Percentiles rank a stretch among this genome's conserved stretches.
Evolutionary conservation across 2,329 filamentous ascomycete genomes (phyloP).

Genomic region (Myriosclerotinia scirpicola): DNA sequence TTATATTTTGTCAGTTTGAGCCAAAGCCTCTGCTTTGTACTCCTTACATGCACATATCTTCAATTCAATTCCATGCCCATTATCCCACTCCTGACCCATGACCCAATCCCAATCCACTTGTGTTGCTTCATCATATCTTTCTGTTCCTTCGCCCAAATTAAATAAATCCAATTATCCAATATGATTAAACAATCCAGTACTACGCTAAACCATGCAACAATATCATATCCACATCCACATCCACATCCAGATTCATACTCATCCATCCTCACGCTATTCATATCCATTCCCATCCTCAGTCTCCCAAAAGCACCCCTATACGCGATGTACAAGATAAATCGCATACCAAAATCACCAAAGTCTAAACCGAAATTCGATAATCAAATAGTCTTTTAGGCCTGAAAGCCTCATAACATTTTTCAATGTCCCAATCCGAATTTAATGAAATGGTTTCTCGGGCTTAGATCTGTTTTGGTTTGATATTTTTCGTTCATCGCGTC

Average conservation of each 20-base stretch:
- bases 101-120: not conserved
- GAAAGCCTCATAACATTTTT: too few relatives aligned
- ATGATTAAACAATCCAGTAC: not conserved
- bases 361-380: too few relatives aligned
- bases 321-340: too few relatives aligned
- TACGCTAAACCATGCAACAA: constrained; percentile 5
- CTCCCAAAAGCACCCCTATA: not conserved
- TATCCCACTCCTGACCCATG: not conserved
- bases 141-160: not conserved
- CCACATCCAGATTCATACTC: not conserved
- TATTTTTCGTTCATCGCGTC: too few relatives aligned
- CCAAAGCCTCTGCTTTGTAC: too few relatives aligned
- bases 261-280: not conserved
- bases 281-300: not conserved
- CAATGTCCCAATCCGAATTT: too few relatives aligned
- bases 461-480: too few relatives aligned
- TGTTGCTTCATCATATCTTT: not conserved
- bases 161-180: not conserved
- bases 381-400: too few relatives aligned
- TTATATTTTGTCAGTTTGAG: not conserved
- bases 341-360: too few relatives aligned
- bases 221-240: not conserved
- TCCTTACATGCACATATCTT: not conserved
- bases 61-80: not conserved
- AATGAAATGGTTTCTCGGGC: too few relatives aligned